phyloP scores from a whole-genome alignment of 2,329 filamentous ascomycete species.

The Fusarium sarcochroum region DNA sequence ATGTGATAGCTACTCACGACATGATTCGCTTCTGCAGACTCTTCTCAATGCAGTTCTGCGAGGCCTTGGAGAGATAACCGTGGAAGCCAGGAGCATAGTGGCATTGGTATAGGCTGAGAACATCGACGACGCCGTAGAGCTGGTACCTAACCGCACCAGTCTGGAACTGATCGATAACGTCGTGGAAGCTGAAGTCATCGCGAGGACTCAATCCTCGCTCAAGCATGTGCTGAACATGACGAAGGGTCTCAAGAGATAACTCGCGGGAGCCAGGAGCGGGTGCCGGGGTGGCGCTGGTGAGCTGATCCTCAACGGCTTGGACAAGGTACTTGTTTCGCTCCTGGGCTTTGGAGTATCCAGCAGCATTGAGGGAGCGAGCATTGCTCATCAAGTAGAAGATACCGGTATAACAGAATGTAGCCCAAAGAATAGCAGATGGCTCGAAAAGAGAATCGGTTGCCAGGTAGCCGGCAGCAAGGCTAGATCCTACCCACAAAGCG shows the following conservation, averaged over 20 bases:
- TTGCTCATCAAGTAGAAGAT: background rate
- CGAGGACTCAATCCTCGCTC: background rate
- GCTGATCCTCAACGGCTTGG: no score
- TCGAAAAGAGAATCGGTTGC: background rate
- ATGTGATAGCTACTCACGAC: no score
- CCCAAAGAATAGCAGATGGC: background rate
- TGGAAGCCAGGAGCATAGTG: background rate
- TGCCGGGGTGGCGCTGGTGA: no score
- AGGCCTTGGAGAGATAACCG: background rate
- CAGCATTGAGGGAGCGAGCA: background rate
- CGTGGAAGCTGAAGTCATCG: background rate
- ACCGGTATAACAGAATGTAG: background rate
- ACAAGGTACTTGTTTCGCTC: background rate
- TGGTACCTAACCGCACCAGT: background rate
- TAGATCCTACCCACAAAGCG: background rate
- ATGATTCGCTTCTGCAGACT: background rate
- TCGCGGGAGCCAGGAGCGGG: background rate
- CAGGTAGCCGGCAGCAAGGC: background rate
- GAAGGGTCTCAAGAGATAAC: background rate
- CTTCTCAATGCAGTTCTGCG: background rate
- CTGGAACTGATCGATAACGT: background rate
- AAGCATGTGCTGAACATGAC: background rate
- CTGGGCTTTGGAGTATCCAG: background rate
- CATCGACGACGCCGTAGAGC: background rate
- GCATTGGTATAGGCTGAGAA: background rate